Evolutionary conservation across 768 basidiomycete genomes (phyloP).

Genomic region (Leccinum incarnatum): DNA sequence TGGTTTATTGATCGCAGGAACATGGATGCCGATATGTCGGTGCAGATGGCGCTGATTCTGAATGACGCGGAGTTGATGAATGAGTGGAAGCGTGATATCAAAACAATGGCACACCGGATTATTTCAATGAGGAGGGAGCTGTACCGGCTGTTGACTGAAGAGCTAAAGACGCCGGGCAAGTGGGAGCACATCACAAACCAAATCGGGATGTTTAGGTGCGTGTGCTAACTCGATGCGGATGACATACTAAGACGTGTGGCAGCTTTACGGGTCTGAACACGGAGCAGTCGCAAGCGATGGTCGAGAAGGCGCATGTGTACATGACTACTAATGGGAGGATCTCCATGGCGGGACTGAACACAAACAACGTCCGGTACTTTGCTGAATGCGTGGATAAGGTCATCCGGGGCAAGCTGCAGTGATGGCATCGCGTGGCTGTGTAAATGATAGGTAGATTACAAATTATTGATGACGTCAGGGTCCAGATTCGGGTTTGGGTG

Average conservation of each 20-base stretch:
- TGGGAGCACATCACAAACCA: constrained; percentile 97
- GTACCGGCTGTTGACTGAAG: constrained; percentile 61
- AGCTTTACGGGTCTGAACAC: constrained; percentile 83
- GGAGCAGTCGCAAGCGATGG: constrained; percentile 63
- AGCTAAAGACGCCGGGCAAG: constrained; percentile 82
- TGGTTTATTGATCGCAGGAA: constrained; percentile 5
- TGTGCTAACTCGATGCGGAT: not conserved
- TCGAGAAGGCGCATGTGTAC: constrained; percentile 77
- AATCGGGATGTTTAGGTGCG: constrained; percentile 97
- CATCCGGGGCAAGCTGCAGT: constrained; percentile 48
- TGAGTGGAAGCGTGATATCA: constrained; percentile 89
- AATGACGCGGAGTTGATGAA: constrained; percentile 71
- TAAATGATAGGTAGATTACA: constrained; percentile 1
- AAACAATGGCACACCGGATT: constrained; percentile 75
- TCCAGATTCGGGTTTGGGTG: not conserved
- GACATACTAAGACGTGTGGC: constrained; percentile 12
- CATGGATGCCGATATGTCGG: not conserved
- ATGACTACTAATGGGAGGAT: constrained; percentile 86
- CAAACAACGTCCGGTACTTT: constrained; percentile 72
- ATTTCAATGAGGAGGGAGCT: constrained; percentile 88
- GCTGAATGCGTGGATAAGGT: constrained; percentile 67
- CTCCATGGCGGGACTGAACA: constrained; percentile 92
- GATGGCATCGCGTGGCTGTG: constrained; percentile 16
- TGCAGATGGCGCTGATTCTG: constrained; percentile 76
- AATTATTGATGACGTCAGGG: not conserved